phyloP scores from a whole-genome alignment of 768 basidiomycete genomes.

The Mycena kentingensis region DNA sequence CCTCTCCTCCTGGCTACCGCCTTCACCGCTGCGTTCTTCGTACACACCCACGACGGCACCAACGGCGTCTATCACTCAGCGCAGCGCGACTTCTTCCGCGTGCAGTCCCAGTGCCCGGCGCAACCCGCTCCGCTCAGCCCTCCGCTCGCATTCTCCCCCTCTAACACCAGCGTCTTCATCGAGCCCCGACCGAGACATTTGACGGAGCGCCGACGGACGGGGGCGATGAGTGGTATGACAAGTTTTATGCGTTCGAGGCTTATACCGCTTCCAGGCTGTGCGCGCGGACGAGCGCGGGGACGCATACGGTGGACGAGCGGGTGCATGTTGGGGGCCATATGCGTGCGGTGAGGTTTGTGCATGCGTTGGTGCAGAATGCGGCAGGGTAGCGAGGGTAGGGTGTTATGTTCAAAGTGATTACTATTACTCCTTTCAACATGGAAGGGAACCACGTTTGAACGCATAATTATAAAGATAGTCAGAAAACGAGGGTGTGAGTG shows the following conservation, averaged over 20 bases:
- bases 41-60: background rate
- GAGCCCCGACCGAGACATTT: conserved; percentile 44
- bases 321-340: conserved; percentile 16
- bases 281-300: background rate
- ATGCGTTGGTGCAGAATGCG: conserved; percentile 20
- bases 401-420: no score
- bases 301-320: conserved; percentile 20
- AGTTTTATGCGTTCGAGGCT: conserved; percentile 38
- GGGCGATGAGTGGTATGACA: conserved; percentile 42
- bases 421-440: no score
- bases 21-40: background rate
- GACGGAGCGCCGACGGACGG: conserved; percentile 46
- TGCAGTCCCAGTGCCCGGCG: background rate
- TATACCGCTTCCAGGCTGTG: conserved; percentile 26
- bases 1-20: background rate
- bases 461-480: no score
- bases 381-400: conserved; percentile 1
- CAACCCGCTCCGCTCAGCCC: background rate
- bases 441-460: no score
- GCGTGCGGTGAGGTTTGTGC: conserved; percentile 14
- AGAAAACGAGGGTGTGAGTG: no score
- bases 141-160: background rate
- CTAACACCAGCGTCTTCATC: conserved; percentile 2
- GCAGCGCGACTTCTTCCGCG: background rate
- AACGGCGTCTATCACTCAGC: background rate